These are phyloP conservation scores for Scopulariopsis brevicaulis DNA, from an alignment of 2,329 filamentous ascomycete genomes.

Conservation along the genomic window DNA sequence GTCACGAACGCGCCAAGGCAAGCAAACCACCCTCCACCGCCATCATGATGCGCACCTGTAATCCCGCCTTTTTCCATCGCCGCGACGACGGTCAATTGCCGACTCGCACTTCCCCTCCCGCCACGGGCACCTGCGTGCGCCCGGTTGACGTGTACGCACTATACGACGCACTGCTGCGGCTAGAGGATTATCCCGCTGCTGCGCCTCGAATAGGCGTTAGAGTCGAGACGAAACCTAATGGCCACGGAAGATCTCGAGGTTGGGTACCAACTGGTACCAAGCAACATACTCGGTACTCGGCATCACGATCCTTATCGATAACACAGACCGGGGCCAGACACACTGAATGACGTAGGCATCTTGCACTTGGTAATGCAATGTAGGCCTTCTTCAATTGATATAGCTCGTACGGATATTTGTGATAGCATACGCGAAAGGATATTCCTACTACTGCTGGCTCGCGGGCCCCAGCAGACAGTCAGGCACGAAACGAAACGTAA, in stretches of 20 bases:
- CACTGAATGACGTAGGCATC: neutral
- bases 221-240: neutral
- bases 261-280: neutral
- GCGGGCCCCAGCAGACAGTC: neutral
- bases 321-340: neutral
- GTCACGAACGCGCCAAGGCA: neutral
- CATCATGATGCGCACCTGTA: neutral
- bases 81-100: no score
- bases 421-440: neutral
- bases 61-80: no score
- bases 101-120: no score
- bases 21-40: neutral
- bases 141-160: neutral
- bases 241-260: neutral
- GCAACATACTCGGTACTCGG: neutral
- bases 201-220: neutral
- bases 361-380: no score
- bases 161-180: neutral
- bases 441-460: neutral
- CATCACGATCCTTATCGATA: neutral
- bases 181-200: neutral
- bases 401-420: neutral
- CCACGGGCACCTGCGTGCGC: neutral
- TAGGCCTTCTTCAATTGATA: no score
- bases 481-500: no score